Conservation (phyloP, 1,284 basidiomycete genomes). For the Cutaneotrichosporon sp. region DNA sequence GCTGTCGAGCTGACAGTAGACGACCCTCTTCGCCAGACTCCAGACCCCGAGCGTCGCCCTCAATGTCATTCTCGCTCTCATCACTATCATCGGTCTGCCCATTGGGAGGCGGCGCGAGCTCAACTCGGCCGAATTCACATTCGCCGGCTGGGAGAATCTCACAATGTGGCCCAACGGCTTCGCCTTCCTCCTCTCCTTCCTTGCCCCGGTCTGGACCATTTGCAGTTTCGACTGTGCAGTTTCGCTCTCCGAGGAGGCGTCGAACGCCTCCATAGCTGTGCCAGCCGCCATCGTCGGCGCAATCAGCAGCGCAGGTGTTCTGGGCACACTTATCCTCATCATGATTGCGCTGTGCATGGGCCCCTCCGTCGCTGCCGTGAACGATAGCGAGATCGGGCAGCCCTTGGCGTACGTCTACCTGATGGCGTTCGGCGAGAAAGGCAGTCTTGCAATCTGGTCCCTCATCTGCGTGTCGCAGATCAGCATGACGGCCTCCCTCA, state of each 20-base stretch:
- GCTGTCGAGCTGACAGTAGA: too few species aligned
- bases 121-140: conserved; percentile 60
- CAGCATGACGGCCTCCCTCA: conserved; percentile 37
- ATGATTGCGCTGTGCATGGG: conserved; percentile 52
- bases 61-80: conserved; percentile 65
- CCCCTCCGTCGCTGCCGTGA: conserved; percentile 56
- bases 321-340: conserved; percentile 52
- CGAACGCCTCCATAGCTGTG: conserved; percentile 66
- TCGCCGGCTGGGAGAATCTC: conserved; percentile 47
- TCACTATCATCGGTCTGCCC: conserved; percentile 70
- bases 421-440: conserved; percentile 44
- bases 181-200: conserved; percentile 68
- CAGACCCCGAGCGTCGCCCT: conserved; percentile 66
- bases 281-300: conserved; percentile 64
- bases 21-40: conserved; percentile 59
- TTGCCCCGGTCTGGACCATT: conserved; percentile 74
- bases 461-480: conserved; percentile 30
- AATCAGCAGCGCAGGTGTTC: conserved; percentile 56
- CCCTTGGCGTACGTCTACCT: conserved; percentile 52
- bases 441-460: conserved; percentile 47
- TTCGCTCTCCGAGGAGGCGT: conserved; percentile 67
- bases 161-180: conserved; percentile 66
- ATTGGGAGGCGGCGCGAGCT: conserved; percentile 62
- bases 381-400: conserved; percentile 61
- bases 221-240: conserved; percentile 59